phyloP scores from a whole-genome alignment of 176 grass and related monocot genomes.

The Oryza longistaminata region DNA sequence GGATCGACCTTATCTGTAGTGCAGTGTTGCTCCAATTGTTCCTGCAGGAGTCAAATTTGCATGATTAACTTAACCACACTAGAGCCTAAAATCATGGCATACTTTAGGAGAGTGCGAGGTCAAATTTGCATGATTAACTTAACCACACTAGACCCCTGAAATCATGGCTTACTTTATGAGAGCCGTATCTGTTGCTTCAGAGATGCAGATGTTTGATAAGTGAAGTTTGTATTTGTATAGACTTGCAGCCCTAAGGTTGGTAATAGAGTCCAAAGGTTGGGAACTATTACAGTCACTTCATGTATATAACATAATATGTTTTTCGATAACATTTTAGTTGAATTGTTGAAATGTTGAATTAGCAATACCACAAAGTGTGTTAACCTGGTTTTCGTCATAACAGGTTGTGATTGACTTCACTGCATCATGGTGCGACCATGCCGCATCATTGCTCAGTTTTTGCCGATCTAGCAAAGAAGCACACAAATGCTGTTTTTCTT shows the following conservation, averaged over 20 bases:
- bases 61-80: not conserved
- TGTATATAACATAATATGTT: not conserved
- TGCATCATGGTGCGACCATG: constrained; percentile 62
- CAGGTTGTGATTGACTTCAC: constrained; percentile 79
- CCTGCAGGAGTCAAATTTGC: not conserved
- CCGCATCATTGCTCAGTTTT: constrained; percentile 54
- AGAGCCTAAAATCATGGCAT: not conserved
- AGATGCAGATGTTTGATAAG: not conserved
- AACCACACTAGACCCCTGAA: not conserved
- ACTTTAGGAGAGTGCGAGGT: not conserved
- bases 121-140: not conserved
- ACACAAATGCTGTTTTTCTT: constrained; percentile 54
- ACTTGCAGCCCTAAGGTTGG: not conserved
- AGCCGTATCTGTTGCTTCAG: not conserved
- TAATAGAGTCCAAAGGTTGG: too few species aligned
- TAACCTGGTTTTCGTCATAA: constrained; percentile 21
- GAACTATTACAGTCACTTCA: not conserved
- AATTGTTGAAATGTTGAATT: not conserved
- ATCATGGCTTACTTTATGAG: not conserved
- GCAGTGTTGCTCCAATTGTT: not conserved
- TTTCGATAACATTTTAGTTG: not conserved
- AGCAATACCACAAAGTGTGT: not conserved
- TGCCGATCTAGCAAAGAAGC: constrained; percentile 59
- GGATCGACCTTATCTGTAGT: not conserved
- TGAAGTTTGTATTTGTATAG: not conserved